Evolutionary conservation across 2,329 filamentous ascomycete genomes (phyloP).

Genomic region (Kalmusia sp.): DNA sequence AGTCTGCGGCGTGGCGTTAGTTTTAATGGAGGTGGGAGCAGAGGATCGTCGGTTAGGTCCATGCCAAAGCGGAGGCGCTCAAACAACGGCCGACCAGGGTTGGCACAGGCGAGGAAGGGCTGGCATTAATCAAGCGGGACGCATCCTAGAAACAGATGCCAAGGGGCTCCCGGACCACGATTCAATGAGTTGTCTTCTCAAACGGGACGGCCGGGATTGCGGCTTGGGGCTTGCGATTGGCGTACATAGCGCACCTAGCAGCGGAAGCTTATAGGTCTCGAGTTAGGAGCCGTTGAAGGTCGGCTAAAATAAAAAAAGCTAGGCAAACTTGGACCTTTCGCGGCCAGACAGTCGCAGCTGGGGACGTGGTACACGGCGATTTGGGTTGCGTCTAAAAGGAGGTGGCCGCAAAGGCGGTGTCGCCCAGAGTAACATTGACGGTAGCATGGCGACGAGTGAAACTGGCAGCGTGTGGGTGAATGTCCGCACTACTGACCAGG

Average conservation of each 20-base stretch:
- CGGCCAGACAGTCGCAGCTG: no score
- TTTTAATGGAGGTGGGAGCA: conserved; percentile 49
- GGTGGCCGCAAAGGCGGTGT: conserved; percentile 43
- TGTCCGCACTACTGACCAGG: no score
- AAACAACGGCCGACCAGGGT: conserved; percentile 27
- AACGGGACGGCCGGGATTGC: conserved; percentile 7
- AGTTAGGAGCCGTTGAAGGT: conserved; percentile 5
- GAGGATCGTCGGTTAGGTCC: conserved; percentile 46
- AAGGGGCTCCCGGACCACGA: no score
- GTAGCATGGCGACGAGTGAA: no score
- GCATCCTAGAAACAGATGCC: no score
- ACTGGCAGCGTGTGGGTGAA: no score
- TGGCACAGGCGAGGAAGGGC: background rate
- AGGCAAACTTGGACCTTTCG: background rate
- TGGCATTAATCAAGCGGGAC: background rate
- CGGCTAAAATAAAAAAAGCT: conserved; percentile 5
- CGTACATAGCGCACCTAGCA: background rate
- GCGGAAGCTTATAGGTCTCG: conserved; percentile 6
- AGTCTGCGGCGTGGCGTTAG: conserved; percentile 51
- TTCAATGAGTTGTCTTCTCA: conserved; percentile 11
- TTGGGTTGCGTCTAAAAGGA: no score
- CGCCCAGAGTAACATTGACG: no score
- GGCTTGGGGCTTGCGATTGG: background rate
- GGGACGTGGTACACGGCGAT: no score
- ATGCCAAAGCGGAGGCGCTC: conserved; percentile 44